These are phyloP conservation scores for Pholiota microspora DNA, from an alignment of 768 basidiomycete genomes.

Conservation along the genomic window DNA sequence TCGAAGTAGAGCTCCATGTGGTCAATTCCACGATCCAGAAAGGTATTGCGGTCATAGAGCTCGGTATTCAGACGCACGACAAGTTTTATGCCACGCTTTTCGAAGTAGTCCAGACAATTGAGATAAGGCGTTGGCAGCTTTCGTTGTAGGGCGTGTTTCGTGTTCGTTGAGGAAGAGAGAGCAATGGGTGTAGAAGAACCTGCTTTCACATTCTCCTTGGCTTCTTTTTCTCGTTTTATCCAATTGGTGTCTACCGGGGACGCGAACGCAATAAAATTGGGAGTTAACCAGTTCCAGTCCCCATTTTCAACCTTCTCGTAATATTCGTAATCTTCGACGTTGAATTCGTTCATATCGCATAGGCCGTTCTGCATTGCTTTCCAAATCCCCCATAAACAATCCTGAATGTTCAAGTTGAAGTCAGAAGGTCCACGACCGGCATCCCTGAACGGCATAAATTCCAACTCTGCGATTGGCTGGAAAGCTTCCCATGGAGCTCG, in stretches of 20 bases:
- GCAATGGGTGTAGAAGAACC: slow-evolving; percentile 20
- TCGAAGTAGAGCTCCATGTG: slow-evolving; percentile 96
- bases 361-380: slow-evolving; percentile 90
- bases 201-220: slow-evolving; percentile 39
- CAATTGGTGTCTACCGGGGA: slow-evolving; percentile 82
- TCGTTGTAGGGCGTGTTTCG: slow-evolving; percentile 65
- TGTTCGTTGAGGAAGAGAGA: slow-evolving; percentile 28
- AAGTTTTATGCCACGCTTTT: slow-evolving; percentile 80
- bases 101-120: slow-evolving; percentile 93
- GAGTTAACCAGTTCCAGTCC: slow-evolving; percentile 95
- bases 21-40: slow-evolving; percentile 81
- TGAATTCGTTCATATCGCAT: slow-evolving; percentile 94
- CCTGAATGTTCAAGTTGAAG: slow-evolving; percentile 91
- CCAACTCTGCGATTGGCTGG: slow-evolving; percentile 86
- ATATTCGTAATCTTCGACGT: slow-evolving; percentile 87
- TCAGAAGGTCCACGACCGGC: slow-evolving; percentile 91
- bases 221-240: slow-evolving; percentile 75
- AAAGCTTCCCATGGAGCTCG: slow-evolving; percentile 94
- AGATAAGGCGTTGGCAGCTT: slow-evolving; percentile 78
- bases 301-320: slow-evolving; percentile 96
- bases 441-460: slow-evolving; percentile 95
- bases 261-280: slow-evolving; percentile 91
- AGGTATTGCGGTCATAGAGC: slow-evolving; percentile 81
- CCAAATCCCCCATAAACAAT: slow-evolving; percentile 86
- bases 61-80: slow-evolving; percentile 94